Base-by-base conservation (phyloP, 192 early-diverging fungal species). In the Paraglomus brasilianum region DNA sequence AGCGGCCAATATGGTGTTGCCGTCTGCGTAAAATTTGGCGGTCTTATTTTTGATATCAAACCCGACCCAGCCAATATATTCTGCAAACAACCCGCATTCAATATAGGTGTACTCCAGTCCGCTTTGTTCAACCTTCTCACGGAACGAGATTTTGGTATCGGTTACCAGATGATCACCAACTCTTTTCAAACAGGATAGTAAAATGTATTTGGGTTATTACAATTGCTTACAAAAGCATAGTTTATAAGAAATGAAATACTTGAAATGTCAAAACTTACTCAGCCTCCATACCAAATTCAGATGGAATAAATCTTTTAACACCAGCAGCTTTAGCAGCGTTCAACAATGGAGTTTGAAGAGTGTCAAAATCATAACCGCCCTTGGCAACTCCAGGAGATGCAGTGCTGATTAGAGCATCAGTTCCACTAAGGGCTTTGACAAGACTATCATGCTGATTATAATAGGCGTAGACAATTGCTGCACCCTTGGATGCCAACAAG, bases 301-400 rank as follows among this genome's bases (percentile, higher is more conserved):
- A 52, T 41, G 67, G 52, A 19, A 69, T 58, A 19, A 69, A 69
- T 55, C 67, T 52, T 47, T 69, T 69, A 9, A 69, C 67, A 41
- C 52, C 53, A 5, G 39, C 52, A 30, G 24, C 19, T 69, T 52
- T 69, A 8, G 67, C 67, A 58, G 49, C 67, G 5, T 8, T 9
- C 39, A 69, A 24, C 10, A 69, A 24, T 69, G 59, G 39, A 6
- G 21, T 15, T 40, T 61, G 59, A 61, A 61, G 7, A 4, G 8
- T 6, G 24, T 19, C 19, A 40, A 42, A 61, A 21, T 39, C n/a
- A 11, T 2, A 9, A 61, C 9, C 5, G 17, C 4, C 5, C 39
- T 39, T 15, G 30, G 11, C 15, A 4, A 5, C 21, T 13, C 15
- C 6, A 15, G 2, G 0, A 5, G 6, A 24, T 45, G 56, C 66